These are phyloP conservation scores for Xylaria sp. DNA, from an alignment of 2,329 filamentous ascomycete species.

Conservation along the genomic window DNA sequence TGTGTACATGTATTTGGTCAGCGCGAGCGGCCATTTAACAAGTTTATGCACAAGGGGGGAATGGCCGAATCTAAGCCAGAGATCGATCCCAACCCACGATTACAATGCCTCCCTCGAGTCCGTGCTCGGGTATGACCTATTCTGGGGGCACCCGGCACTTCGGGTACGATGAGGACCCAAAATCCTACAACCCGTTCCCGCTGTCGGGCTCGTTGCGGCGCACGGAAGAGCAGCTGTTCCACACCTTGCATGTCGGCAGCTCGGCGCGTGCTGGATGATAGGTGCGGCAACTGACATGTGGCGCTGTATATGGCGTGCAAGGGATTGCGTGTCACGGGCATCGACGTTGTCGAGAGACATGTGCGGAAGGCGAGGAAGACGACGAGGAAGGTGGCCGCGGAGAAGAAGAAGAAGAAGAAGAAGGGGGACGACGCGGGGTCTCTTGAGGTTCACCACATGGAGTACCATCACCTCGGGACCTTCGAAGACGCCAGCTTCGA, in stretches of 20 bases:
- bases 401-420: conserved; percentile 47
- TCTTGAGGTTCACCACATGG: conserved; percentile 51
- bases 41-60: neutral
- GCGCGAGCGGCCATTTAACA: neutral
- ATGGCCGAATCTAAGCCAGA: conserved; percentile 4
- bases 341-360: conserved; percentile 62
- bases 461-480: conserved; percentile 62
- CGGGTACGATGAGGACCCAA: conserved; percentile 29
- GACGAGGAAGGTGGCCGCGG: neutral
- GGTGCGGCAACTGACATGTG: conserved; percentile 61
- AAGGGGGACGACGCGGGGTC: conserved; percentile 52
- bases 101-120: conserved; percentile 33
- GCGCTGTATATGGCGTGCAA: conserved; percentile 58
- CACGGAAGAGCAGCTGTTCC: conserved; percentile 62
- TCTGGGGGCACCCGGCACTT: conserved; percentile 35
- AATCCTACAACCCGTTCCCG: conserved; percentile 28
- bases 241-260: conserved; percentile 49
- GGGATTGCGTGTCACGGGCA: conserved; percentile 55
- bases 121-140: conserved; percentile 29
- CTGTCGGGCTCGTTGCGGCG: conserved; percentile 11
- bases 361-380: conserved; percentile 53
- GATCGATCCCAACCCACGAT: conserved; percentile 28
- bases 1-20: neutral
- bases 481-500: conserved; percentile 55
- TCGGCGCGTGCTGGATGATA: conserved; percentile 61